These are phyloP conservation scores for Fusarium temperatum DNA, from an alignment of 2,329 filamentous ascomycete species.

Conservation along the genomic window DNA sequence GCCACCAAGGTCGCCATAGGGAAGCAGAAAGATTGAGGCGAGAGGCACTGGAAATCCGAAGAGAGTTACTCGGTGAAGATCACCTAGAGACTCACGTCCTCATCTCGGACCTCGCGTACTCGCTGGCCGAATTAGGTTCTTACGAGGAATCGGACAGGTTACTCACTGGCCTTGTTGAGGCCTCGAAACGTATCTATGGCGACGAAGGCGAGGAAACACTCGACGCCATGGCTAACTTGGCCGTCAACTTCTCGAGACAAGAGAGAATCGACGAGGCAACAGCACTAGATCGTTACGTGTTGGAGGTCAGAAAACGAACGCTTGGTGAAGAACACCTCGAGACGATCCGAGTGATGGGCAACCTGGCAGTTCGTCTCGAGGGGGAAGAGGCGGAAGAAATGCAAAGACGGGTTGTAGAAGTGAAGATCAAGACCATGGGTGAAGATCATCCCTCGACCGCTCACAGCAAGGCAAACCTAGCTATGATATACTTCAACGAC, in stretches of 20 bases:
- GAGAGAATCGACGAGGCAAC: slow-evolving; percentile 7
- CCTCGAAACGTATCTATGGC: background rate
- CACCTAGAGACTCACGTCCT: background rate
- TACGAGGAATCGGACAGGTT: background rate
- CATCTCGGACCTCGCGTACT: background rate
- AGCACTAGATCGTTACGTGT: accelerated
- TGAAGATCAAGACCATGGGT: background rate
- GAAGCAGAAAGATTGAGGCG: no score
- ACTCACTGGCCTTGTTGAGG: background rate
- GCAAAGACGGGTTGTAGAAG: slow-evolving; percentile 19
- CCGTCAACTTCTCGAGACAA: background rate
- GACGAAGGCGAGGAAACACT: background rate
- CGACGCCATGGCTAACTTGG: background rate
- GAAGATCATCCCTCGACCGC: background rate
- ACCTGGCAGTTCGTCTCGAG: background rate
- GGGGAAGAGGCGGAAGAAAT: slow-evolving; percentile 17
- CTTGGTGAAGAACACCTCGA: background rate
- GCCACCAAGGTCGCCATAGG: no score
- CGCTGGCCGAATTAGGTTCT: background rate
- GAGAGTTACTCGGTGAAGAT: background rate
- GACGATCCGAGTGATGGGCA: background rate
- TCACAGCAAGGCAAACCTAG: background rate
- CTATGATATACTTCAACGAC: background rate
- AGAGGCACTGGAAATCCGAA: background rate
- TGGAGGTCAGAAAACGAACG: background rate